Conservation (phyloP, 768 basidiomycete genomes). For the Vishniacozyma victoriae region DNA sequence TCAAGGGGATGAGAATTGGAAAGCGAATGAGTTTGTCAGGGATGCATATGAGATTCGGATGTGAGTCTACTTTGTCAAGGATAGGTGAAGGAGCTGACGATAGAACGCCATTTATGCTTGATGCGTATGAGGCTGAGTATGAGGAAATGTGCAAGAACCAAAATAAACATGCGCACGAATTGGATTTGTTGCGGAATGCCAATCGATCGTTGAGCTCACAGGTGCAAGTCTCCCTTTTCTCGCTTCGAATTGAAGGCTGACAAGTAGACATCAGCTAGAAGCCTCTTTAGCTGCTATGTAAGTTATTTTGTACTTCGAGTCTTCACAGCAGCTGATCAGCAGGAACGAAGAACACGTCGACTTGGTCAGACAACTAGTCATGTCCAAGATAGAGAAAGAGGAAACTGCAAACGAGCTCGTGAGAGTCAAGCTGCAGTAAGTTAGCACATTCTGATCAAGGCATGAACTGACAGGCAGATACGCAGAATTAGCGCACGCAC, state of each 20-base stretch:
- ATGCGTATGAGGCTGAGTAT: conserved; percentile 81
- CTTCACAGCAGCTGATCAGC: neutral
- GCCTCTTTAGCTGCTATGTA: conserved; percentile 55
- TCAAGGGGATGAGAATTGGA: conserved; percentile 50
- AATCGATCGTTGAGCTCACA: conserved; percentile 71
- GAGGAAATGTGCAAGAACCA: conserved; percentile 68
- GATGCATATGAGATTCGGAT: conserved; percentile 81
- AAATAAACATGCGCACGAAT: conserved; percentile 75
- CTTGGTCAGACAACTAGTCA: conserved; percentile 70
- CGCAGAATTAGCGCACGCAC: conserved; percentile 72
- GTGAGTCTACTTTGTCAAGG: conserved; percentile 24
- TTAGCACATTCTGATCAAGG: conserved; percentile 7
- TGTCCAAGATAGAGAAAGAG: conserved; percentile 77
- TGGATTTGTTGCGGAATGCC: conserved; percentile 72
- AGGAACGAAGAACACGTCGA: conserved; percentile 47
- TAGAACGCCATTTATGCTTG: conserved; percentile 87
- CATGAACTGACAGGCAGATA: conserved; percentile 46
- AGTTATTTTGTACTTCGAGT: conserved; percentile 49
- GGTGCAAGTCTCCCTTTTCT: conserved; percentile 57
- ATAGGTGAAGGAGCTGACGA: neutral
- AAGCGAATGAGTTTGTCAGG: conserved; percentile 74
- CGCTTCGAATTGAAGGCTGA: conserved; percentile 6
- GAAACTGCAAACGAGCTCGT: conserved; percentile 92
- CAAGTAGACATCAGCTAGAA: conserved; percentile 70
- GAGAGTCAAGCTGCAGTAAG: conserved; percentile 83